These are phyloP conservation scores for Candida yuanshanica DNA, from an alignment of 805 yeast genomes.

Conservation along the genomic window DNA sequence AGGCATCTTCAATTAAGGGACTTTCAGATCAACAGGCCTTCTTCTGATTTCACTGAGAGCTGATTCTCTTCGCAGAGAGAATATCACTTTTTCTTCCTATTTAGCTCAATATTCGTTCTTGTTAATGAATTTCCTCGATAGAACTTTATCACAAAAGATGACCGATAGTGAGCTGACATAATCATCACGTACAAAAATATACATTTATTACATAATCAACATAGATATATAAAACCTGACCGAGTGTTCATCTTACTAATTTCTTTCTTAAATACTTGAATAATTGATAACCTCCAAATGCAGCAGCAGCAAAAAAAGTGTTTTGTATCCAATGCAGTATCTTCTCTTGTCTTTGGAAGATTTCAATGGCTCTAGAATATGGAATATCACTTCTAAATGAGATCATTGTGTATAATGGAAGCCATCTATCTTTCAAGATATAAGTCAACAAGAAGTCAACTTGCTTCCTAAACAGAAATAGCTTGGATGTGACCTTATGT, in stretches of 20 bases:
- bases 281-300: background rate
- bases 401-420: conserved; percentile 89
- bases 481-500: conserved; percentile 57
- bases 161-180: background rate
- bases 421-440: conserved; percentile 57
- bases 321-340: conserved; percentile 33
- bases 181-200: too few species aligned
- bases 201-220: background rate
- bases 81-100: background rate
- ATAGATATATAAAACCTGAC: too few species aligned
- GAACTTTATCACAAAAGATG: background rate
- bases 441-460: conserved; percentile 63
- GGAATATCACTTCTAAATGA: conserved; percentile 81
- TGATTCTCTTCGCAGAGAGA: background rate
- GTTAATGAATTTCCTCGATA: background rate
- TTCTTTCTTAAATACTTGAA: background rate
- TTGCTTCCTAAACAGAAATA: conserved; percentile 59
- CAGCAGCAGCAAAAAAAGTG: conserved; percentile 6
- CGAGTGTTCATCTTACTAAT: too few species aligned
- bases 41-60: background rate
- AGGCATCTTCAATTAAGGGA: background rate
- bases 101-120: background rate
- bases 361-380: conserved; percentile 60
- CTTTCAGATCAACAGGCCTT: too few species aligned
- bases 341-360: conserved; percentile 47